These are phyloP conservation scores for Trichomonas vaginalis DNA, from an alignment of 208 protist species.

Conservation along the genomic window DNA sequence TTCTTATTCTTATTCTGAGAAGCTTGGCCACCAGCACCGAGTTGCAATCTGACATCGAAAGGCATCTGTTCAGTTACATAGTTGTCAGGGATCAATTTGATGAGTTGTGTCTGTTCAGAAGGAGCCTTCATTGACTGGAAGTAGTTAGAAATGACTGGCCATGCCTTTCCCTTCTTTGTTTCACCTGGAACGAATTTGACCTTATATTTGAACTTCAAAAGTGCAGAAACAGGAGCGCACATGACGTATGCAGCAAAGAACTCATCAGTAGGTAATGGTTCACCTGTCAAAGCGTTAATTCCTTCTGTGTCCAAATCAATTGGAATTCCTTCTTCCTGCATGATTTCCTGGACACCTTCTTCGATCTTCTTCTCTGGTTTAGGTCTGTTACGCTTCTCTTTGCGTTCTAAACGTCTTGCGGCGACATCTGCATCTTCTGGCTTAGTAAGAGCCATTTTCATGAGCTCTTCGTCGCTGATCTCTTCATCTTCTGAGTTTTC, in stretches of 20 bases:
- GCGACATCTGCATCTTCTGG: not conserved
- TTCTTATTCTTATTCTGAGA: not conserved
- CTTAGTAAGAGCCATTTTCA: not conserved
- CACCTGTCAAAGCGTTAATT: not conserved
- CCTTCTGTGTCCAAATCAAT: not conserved
- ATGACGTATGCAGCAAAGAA: not conserved
- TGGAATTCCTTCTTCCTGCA: not conserved
- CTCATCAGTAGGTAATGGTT: not conserved
- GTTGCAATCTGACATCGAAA: not conserved
- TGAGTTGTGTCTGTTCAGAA: not conserved
- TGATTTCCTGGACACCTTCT: not conserved
- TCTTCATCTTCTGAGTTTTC: not conserved
- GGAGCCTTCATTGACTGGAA: not conserved
- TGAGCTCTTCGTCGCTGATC: not conserved
- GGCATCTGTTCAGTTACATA: not conserved
- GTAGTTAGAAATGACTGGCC: not conserved
- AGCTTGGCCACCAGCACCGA: not conserved
- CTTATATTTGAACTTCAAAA: not conserved
- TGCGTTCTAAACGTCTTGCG: not conserved
- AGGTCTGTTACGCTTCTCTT: not conserved
- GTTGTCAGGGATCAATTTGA: not conserved
- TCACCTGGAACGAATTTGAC: constrained; percentile 1
- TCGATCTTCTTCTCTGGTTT: not conserved
- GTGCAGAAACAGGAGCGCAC: not conserved
- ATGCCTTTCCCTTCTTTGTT: constrained; percentile 8